Percentiles rank a stretch among this genome's conserved stretches.
phyloP scores from a whole-genome alignment of 495 filamentous ascomycete genomes.

The Penicillium angulare region DNA sequence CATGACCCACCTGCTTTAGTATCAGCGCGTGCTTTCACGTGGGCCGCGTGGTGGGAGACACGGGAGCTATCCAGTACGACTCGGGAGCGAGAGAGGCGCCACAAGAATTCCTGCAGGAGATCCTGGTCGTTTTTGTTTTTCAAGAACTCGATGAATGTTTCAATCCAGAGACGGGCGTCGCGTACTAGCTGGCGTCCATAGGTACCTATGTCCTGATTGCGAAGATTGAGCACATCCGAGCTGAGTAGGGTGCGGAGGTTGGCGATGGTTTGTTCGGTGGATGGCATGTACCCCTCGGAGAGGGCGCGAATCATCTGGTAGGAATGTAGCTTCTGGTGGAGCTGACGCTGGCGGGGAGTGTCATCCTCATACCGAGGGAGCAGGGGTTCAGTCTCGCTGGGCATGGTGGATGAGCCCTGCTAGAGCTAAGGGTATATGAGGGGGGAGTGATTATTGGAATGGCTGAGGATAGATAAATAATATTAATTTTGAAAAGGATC shows the following conservation, averaged over 20 bases:
- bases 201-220: constrained; percentile 71
- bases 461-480: too few relatives aligned
- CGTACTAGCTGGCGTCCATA: constrained; percentile 72
- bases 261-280: constrained; percentile 77
- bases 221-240: constrained; percentile 73
- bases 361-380: constrained; percentile 84
- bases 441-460: neutral
- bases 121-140: constrained; percentile 80
- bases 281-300: constrained; percentile 85
- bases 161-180: constrained; percentile 68
- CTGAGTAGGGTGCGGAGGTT: constrained; percentile 80
- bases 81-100: constrained; percentile 73
- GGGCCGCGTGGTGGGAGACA: constrained; percentile 59
- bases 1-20: constrained; percentile 63
- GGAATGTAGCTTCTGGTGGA: constrained; percentile 84
- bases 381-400: constrained; percentile 68
- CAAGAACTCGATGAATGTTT: constrained; percentile 72
- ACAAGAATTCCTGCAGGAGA: constrained; percentile 87
- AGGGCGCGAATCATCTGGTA: constrained; percentile 90
- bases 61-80: constrained; percentile 67
- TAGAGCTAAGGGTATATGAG: neutral
- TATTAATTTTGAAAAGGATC: too few relatives aligned
- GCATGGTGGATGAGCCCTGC: constrained; percentile 35
- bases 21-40: constrained; percentile 71
- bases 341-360: constrained; percentile 68